Evolutionary conservation across 352 stramenopile species (phyloP).

Genomic region (Pythium plurisporium): DNA sequence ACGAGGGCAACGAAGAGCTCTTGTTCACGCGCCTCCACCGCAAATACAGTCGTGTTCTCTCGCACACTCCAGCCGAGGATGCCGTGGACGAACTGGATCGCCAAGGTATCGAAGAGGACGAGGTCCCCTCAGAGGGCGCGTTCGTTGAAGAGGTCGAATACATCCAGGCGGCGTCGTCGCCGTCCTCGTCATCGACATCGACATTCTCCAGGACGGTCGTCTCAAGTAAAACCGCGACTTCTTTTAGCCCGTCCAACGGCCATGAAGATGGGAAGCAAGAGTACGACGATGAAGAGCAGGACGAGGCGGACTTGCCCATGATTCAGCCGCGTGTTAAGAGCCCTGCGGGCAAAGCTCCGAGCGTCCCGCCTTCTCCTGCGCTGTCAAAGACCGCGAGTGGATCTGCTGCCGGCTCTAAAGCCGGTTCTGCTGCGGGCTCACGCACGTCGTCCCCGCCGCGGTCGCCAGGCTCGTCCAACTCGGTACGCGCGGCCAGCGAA

Average conservation of each 20-base stretch:
- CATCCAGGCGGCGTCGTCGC: constrained; percentile 27
- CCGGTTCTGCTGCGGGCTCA: constrained; percentile 4
- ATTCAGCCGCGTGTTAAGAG: constrained; percentile 23
- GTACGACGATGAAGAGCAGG: constrained; percentile 24
- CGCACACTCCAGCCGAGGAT: constrained; percentile 21
- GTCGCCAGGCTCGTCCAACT: constrained; percentile 24
- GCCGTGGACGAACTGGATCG: constrained; percentile 39
- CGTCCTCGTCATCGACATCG: constrained; percentile 5
- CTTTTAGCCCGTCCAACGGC: constrained; percentile 1
- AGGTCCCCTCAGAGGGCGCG: constrained; percentile 18
- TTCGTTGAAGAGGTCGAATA: constrained; percentile 27
- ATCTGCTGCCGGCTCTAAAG: constrained; percentile 1
- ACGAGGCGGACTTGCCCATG: constrained; percentile 41
- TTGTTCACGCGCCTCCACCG: constrained; percentile 68
- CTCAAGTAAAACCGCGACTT: not conserved
- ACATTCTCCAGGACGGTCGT: constrained; percentile 8
- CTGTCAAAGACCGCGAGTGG: not conserved
- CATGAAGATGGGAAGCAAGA: not conserved
- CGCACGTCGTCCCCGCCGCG: constrained; percentile 23
- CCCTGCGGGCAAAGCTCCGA: constrained; percentile 16
- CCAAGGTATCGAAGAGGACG: constrained; percentile 45
- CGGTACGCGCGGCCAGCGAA: constrained; percentile 45
- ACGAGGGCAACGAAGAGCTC: constrained; percentile 73
- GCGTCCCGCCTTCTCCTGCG: constrained; percentile 12
- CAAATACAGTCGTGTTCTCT: constrained; percentile 70